Evolutionary conservation across 2,329 filamentous ascomycete genomes (phyloP).

Genomic region (Acrodontium crateriforme): DNA sequence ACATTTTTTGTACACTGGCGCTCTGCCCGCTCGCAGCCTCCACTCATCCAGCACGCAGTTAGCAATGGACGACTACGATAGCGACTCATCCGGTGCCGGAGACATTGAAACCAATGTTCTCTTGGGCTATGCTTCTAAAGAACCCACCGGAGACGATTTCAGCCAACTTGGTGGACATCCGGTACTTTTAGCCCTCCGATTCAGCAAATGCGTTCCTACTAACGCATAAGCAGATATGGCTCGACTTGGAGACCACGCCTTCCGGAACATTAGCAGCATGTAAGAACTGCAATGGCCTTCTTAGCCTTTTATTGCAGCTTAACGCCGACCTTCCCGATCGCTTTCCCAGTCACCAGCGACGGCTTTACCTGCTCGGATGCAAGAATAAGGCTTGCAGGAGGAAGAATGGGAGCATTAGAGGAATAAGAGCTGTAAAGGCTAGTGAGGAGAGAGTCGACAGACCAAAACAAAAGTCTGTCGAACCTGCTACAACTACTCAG

Average conservation of each 20-base stretch:
- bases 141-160: constrained; percentile 65
- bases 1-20: too few species aligned
- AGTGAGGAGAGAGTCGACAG: constrained; percentile 4
- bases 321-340: constrained; percentile 78
- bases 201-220: background rate
- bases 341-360: constrained; percentile 75
- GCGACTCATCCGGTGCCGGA: constrained; percentile 61
- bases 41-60: too few species aligned
- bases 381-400: constrained; percentile 63
- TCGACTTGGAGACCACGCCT: constrained; percentile 56
- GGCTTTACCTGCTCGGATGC: constrained; percentile 79
- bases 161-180: constrained; percentile 80
- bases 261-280: constrained; percentile 70
- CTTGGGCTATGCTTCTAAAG: constrained; percentile 74
- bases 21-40: too few species aligned
- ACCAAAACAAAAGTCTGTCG: constrained; percentile 9
- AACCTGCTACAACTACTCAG: constrained; percentile 1
- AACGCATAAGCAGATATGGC: constrained; percentile 55
- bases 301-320: constrained; percentile 77
- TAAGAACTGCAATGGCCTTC: constrained; percentile 69
- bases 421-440: constrained; percentile 53
- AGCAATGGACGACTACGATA: constrained; percentile 60
- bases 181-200: constrained; percentile 35
- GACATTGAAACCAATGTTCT: constrained; percentile 77
- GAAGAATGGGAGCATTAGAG: constrained; percentile 69